A percentile compares a stretch with the other conserved stretches of the same genome.
These are phyloP conservation scores for Diaporthe batatas DNA, from an alignment of 2,329 filamentous ascomycete genomes.

Conservation along the genomic window DNA sequence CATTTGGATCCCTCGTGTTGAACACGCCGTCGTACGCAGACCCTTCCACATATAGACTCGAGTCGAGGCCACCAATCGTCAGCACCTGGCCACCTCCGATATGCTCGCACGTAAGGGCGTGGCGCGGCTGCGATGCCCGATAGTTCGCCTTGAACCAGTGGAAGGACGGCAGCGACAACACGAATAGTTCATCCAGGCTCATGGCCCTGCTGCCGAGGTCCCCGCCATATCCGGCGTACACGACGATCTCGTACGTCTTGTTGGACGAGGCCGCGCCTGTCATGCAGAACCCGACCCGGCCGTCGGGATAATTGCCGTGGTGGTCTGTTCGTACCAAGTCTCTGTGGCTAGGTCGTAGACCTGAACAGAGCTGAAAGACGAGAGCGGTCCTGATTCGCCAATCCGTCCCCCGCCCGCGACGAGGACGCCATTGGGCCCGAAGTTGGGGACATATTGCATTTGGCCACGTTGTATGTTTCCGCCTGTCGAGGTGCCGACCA, in stretches of 20 bases:
- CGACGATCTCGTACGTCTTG: conserved; percentile 45
- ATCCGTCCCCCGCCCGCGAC: conserved; percentile 10
- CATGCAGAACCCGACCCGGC: conserved; percentile 45
- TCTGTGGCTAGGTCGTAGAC: conserved; percentile 43
- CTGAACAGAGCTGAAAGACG: conserved; percentile 40
- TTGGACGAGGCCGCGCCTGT: conserved; percentile 44
- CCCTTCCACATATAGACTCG: conserved; percentile 24
- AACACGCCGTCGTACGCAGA: conserved; percentile 41
- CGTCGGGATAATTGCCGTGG: conserved; percentile 40
- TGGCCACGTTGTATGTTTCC: conserved; percentile 18
- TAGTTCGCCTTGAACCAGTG: conserved; percentile 46
- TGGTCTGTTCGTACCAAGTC: conserved; percentile 44
- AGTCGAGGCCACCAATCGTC: conserved; percentile 52
- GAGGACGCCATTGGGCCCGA: conserved; percentile 33
- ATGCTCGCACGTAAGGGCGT: conserved; percentile 46
- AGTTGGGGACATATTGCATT: conserved; percentile 38
- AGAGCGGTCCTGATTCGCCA: neutral
- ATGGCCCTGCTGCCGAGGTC: conserved; percentile 32
- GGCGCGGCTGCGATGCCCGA: conserved; percentile 41
- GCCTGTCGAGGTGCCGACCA: conserved; percentile 10
- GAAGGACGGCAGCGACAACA: conserved; percentile 46
- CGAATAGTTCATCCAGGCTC: conserved; percentile 43
- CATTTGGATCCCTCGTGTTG: conserved; percentile 43
- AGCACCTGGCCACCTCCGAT: conserved; percentile 55
- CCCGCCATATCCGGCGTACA: conserved; percentile 45